Conservation (phyloP, 2,329 filamentous ascomycete genomes). For the Trichophyton mentagrophytes region DNA sequence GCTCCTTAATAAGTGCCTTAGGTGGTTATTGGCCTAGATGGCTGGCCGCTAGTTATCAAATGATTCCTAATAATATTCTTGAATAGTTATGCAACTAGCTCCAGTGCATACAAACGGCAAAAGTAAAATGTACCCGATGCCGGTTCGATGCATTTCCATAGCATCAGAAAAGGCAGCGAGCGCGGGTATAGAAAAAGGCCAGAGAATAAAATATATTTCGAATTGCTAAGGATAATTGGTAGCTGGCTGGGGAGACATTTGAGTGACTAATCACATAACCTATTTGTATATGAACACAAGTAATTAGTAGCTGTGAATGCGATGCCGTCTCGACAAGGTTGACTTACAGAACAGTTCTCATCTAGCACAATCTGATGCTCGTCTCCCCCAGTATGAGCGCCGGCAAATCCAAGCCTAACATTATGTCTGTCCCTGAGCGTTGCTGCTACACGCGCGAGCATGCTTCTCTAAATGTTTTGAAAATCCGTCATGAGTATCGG, state of each 20-base stretch:
- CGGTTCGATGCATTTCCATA: not conserved
- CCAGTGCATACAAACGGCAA: not conserved
- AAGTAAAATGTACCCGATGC: not conserved
- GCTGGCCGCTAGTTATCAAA: not conserved
- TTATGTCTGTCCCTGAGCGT: constrained; percentile 29
- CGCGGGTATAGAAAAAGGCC: not conserved
- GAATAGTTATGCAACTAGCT: not conserved
- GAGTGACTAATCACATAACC: not conserved
- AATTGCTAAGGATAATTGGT: not conserved
- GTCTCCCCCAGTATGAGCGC: constrained; percentile 17
- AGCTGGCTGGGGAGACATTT: not conserved
- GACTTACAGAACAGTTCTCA: constrained; percentile 34
- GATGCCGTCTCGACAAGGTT: not conserved
- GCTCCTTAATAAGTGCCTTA: not conserved
- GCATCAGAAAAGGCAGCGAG: not conserved
- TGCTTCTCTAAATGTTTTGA: constrained; percentile 29
- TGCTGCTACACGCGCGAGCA: constrained; percentile 35
- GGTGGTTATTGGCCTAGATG: not conserved
- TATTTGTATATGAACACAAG: not conserved
- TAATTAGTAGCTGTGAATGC: not conserved
- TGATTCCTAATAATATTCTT: not conserved
- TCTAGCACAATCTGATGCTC: constrained; percentile 26
- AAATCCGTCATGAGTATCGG: constrained; percentile 12
- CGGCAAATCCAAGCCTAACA: constrained; percentile 13
- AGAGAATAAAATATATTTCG: not conserved